Evolutionary conservation across 495 filamentous ascomycete species (phyloP).

Genomic region (Aeminium ludgeri): DNA sequence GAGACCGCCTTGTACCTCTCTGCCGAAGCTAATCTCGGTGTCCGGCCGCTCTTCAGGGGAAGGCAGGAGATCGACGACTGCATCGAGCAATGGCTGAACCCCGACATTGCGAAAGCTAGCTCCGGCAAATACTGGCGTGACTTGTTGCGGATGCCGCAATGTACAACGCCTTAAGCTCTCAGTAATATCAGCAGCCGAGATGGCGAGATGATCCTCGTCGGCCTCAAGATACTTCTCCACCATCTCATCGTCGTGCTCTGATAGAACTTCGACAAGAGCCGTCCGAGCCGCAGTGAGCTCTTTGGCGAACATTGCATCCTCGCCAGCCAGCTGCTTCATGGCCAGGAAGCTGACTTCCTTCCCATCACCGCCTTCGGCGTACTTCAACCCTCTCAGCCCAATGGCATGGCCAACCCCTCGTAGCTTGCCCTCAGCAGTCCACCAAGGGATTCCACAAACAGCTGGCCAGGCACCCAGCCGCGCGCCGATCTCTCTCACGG

Average conservation of each 20-base stretch:
- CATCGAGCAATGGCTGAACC: conserved; percentile 83
- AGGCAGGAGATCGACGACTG: conserved; percentile 70
- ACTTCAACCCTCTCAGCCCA: conserved; percentile 33
- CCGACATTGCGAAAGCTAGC: conserved; percentile 89
- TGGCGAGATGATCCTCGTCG: conserved; percentile 51
- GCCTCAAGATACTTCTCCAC: conserved; percentile 68
- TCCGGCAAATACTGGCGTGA: conserved; percentile 80
- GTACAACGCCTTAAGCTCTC: conserved; percentile 58
- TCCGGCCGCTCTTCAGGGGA: conserved; percentile 64
- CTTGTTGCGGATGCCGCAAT: conserved; percentile 34
- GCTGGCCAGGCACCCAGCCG: conserved; percentile 72
- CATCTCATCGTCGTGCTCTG: conserved; percentile 71
- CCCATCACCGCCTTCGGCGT: conserved; percentile 50
- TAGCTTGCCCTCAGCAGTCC: conserved; percentile 57
- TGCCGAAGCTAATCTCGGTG: conserved; percentile 54
- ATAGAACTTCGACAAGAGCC: conserved; percentile 64
- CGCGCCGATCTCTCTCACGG: conserved; percentile 67
- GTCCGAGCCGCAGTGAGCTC: conserved; percentile 64
- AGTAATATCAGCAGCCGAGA: conserved; percentile 48
- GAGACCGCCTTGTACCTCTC: conserved; percentile 30
- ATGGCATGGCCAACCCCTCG: conserved; percentile 73
- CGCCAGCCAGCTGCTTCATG: conserved; percentile 34
- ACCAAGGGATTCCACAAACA: conserved; percentile 92
- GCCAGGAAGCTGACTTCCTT: conserved; percentile 37
- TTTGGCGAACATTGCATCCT: conserved; percentile 36